phyloP scores from a whole-genome alignment of 345 rosid genomes.

The Gynandropsis gynandra region DNA sequence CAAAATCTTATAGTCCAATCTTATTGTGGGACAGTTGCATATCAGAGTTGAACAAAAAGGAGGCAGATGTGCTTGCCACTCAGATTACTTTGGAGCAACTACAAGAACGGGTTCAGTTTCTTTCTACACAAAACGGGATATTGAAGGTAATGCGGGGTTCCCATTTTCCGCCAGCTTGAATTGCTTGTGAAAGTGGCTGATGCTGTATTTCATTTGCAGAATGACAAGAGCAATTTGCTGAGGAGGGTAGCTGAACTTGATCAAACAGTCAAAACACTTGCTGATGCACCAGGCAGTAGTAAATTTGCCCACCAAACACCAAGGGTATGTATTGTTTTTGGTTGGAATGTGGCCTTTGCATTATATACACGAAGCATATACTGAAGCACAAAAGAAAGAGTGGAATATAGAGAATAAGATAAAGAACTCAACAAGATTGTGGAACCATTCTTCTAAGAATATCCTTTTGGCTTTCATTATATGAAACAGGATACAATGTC shows the following conservation, averaged over 20 bases:
- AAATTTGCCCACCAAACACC: constrained; percentile 32
- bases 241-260: constrained; percentile 66
- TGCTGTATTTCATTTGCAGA: constrained; percentile 30
- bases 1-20: background rate
- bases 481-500: constrained; percentile 37
- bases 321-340: constrained; percentile 27
- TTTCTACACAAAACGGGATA: constrained; percentile 77
- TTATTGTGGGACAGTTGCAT: constrained; percentile 40
- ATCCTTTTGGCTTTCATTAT: background rate
- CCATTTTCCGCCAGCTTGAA: background rate
- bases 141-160: constrained; percentile 43
- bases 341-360: no score
- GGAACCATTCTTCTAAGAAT: constrained; percentile 8
- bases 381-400: no score
- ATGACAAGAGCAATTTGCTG: constrained; percentile 68
- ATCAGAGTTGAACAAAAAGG: constrained; percentile 49
- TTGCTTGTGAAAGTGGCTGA: background rate
- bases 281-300: constrained; percentile 33
- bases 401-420: constrained; percentile 10
- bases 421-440: constrained; percentile 9
- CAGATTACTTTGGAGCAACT: constrained; percentile 62
- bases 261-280: constrained; percentile 40
- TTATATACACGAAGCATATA: no score
- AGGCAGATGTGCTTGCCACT: constrained; percentile 52
- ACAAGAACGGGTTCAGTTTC: constrained; percentile 69